A percentile compares a stretch with the other conserved stretches of the same genome.
These are phyloP conservation scores for Sporothrix brasiliensis DNA, from an alignment of 2,329 filamentous ascomycete genomes.

Conservation along the genomic window DNA sequence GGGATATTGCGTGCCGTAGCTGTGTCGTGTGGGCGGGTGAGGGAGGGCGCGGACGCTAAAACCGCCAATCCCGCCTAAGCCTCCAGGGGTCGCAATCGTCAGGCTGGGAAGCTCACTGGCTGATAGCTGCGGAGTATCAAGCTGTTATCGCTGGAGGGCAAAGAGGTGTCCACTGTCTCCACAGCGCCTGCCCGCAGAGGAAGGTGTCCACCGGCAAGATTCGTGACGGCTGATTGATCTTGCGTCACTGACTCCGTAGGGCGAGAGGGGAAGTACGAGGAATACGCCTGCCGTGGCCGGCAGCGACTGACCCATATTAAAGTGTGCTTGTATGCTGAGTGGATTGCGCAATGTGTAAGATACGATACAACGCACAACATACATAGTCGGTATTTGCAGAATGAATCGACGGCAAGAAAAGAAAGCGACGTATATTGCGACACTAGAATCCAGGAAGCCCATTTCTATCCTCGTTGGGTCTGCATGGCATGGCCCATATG, in stretches of 20 bases:
- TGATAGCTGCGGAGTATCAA: not conserved
- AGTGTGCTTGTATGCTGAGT: not conserved
- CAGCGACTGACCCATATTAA: not conserved
- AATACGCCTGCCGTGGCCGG: not conserved
- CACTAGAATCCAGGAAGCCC: too few relatives aligned
- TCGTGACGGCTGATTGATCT: slow-evolving; percentile 1
- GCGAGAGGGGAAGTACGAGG: not conserved
- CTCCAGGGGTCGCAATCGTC: slow-evolving; percentile 13
- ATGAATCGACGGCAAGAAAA: too few relatives aligned
- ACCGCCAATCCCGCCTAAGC: not conserved
- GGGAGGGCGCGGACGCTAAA: slow-evolving; percentile 7
- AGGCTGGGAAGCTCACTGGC: slow-evolving; percentile 4
- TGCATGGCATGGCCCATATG: too few relatives aligned
- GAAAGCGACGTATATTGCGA: too few relatives aligned
- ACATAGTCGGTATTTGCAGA: too few relatives aligned
- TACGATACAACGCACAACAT: too few relatives aligned
- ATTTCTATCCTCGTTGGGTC: too few relatives aligned
- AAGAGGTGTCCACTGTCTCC: too few relatives aligned
- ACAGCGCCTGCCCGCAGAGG: slow-evolving; percentile 11
- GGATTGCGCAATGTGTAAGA: not conserved
- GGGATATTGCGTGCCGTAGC: not conserved
- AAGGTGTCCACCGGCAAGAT: slow-evolving; percentile 12
- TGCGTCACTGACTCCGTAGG: not conserved
- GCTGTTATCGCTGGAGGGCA: not conserved
- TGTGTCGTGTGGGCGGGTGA: not conserved